phyloP scores from a whole-genome alignment of 768 basidiomycete genomes.

The Rhizopogon salebrosus region DNA sequence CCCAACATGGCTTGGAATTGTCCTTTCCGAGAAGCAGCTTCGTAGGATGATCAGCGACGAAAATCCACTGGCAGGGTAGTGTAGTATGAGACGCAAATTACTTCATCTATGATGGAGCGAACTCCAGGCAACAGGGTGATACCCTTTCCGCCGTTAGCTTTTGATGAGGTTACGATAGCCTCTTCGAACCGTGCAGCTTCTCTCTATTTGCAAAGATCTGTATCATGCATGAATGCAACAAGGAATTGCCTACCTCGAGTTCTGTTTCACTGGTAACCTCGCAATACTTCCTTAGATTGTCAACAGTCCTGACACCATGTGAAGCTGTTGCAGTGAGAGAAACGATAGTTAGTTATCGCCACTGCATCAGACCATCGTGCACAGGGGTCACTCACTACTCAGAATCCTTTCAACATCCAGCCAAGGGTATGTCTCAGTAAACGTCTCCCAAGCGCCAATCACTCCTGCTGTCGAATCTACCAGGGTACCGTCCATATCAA shows the following conservation, averaged over 20 bases:
- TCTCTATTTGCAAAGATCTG: constrained; percentile 31
- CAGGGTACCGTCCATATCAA: constrained; percentile 83
- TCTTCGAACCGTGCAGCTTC: constrained; percentile 78
- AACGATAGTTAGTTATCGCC: neutral
- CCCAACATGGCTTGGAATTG: constrained; percentile 65
- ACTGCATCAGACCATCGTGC: neutral
- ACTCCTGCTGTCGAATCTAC: constrained; percentile 83
- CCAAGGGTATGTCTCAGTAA: constrained; percentile 61
- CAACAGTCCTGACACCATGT: constrained; percentile 81
- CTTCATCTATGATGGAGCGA: constrained; percentile 50
- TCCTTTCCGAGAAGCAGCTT: constrained; percentile 24
- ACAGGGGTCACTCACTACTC: constrained; percentile 42
- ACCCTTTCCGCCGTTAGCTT: constrained; percentile 47
- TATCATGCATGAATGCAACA: neutral
- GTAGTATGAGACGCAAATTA: constrained; percentile 14
- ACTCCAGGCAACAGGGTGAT: constrained; percentile 77
- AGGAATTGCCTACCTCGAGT: constrained; percentile 49
- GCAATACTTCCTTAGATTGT: constrained; percentile 73
- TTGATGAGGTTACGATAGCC: constrained; percentile 64
- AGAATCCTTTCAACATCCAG: constrained; percentile 60
- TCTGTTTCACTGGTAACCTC: constrained; percentile 61
- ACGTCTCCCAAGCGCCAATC: constrained; percentile 76
- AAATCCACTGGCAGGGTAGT: constrained; percentile 29
- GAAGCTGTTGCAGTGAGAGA: constrained; percentile 42
- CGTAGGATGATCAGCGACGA: constrained; percentile 2